A percentile compares a stretch with the other conserved stretches of the same genome.
Conservation (phyloP, 805 yeast species). For the Cyberlindnera amylophila region DNA sequence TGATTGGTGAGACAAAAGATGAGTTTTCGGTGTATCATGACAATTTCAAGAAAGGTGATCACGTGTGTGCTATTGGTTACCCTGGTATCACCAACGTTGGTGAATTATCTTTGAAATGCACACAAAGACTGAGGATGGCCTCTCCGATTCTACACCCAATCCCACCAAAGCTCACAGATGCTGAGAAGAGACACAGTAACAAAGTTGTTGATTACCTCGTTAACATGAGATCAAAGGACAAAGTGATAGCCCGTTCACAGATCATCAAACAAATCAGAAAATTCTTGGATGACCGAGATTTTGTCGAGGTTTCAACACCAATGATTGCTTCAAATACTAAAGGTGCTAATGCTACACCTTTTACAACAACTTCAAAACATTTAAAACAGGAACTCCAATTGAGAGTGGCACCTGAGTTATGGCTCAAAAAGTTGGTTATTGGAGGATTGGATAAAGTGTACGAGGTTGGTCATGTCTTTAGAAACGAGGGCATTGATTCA, state of each 20-base stretch:
- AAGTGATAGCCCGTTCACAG: slow-evolving; percentile 48
- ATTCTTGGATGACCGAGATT: slow-evolving; percentile 51
- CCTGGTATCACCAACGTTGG: slow-evolving; percentile 78
- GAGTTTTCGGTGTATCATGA: slow-evolving; percentile 37
- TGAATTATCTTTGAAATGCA: slow-evolving; percentile 67
- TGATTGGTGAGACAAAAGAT: slow-evolving; percentile 38
- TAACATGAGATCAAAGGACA: slow-evolving; percentile 45
- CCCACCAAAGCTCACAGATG: slow-evolving; percentile 60
- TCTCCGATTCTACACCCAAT: slow-evolving; percentile 68
- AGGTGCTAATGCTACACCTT: slow-evolving; percentile 94
- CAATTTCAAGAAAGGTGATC: slow-evolving; percentile 67
- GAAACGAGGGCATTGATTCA: slow-evolving; percentile 91
- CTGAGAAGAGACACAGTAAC: slow-evolving; percentile 55
- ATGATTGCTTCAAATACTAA: slow-evolving; percentile 66
- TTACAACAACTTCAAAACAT: slow-evolving; percentile 46
- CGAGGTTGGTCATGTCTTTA: slow-evolving; percentile 80
- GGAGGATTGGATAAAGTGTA: slow-evolving; percentile 84
- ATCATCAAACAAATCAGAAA: slow-evolving; percentile 52
- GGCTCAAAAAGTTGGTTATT: slow-evolving; percentile 81
- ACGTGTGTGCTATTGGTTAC: slow-evolving; percentile 57
- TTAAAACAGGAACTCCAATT: slow-evolving; percentile 44
- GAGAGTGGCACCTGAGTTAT: slow-evolving; percentile 92
- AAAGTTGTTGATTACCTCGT: slow-evolving; percentile 73
- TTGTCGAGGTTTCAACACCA: slow-evolving; percentile 88
- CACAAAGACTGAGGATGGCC: slow-evolving; percentile 45